Evolutionary conservation across 805 yeast species (phyloP).

Genomic region (Ogataea trehaloabstinens): DNA sequence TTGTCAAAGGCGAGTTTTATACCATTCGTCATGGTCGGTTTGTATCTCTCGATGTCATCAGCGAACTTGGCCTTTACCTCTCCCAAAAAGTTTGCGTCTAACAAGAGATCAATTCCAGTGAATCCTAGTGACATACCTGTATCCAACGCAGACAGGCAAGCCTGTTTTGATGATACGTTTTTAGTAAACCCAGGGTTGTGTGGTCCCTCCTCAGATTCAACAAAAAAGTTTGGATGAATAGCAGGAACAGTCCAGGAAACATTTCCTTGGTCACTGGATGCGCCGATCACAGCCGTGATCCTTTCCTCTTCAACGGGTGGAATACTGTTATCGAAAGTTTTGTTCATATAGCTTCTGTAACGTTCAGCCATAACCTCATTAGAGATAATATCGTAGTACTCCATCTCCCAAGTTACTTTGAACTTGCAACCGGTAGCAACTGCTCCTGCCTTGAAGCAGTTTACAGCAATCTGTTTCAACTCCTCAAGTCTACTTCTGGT

Average conservation of each 20-base stretch:
- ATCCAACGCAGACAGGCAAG: slow-evolving; percentile 17
- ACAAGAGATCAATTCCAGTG: slow-evolving; percentile 18
- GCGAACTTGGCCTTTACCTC: slow-evolving; percentile 13
- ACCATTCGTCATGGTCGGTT: slow-evolving; percentile 8
- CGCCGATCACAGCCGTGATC: slow-evolving; percentile 16
- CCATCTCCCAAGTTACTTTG: slow-evolving; percentile 31
- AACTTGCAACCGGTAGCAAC: slow-evolving; percentile 33
- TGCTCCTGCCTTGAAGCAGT: slow-evolving; percentile 26
- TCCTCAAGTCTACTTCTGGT: slow-evolving; percentile 18
- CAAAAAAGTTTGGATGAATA: slow-evolving; percentile 21
- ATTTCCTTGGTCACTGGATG: slow-evolving; percentile 26
- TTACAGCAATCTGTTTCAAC: slow-evolving; percentile 26
- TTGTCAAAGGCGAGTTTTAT: slow-evolving; percentile 3
- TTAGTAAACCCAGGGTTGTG: slow-evolving; percentile 23
- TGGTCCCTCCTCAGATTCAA: slow-evolving; percentile 19
- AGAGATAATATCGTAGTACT: slow-evolving; percentile 22
- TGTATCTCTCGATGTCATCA: slow-evolving; percentile 14
- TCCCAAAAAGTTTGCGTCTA: slow-evolving; percentile 11
- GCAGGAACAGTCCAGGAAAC: slow-evolving; percentile 25
- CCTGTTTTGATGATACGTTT: slow-evolving; percentile 14
- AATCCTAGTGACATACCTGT: slow-evolving; percentile 21
- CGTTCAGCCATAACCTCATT: slow-evolving; percentile 19
- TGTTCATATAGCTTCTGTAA: slow-evolving; percentile 19
- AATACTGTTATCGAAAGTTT: slow-evolving; percentile 8
- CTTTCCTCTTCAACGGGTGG: slow-evolving; percentile 11